phyloP scores from a whole-genome alignment of 1,284 basidiomycete species.

The Gyrodon tennesseensis region DNA sequence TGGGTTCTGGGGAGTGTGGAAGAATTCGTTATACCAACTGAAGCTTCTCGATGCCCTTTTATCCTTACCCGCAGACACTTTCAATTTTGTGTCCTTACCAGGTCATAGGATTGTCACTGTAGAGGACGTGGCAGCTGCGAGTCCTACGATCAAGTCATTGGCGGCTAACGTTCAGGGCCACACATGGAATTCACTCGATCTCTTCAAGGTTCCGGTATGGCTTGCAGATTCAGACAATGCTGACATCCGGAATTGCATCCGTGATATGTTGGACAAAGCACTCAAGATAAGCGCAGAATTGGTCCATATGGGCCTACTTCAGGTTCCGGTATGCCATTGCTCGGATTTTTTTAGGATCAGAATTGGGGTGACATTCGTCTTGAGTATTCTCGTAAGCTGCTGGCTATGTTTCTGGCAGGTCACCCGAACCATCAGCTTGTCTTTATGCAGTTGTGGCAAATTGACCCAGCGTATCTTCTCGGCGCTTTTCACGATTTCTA shows the following conservation, averaged over 20 bases:
- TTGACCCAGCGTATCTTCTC: conserved; percentile 81
- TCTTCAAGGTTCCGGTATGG: conserved; percentile 86
- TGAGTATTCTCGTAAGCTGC: conserved; percentile 83
- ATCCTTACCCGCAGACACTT: conserved; percentile 83
- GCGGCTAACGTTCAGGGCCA: conserved; percentile 85
- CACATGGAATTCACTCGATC: conserved; percentile 92
- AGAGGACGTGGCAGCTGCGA: conserved; percentile 79
- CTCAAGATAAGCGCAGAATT: conserved; percentile 93
- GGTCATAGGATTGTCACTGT: conserved; percentile 79
- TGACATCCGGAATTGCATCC: conserved; percentile 72
- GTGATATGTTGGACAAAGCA: conserved; percentile 91
- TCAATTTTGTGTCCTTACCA: conserved; percentile 86
- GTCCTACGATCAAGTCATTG: conserved; percentile 83
- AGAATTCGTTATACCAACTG: conserved; percentile 82
- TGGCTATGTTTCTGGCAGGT: conserved; percentile 89
- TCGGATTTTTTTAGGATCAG: conserved; percentile 54
- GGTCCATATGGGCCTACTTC: conserved; percentile 90
- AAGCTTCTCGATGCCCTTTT: conserved; percentile 86
- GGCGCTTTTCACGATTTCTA: conserved; percentile 91
- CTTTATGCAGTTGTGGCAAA: conserved; percentile 95
- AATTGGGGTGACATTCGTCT: conserved; percentile 86
- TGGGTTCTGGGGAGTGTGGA: conserved; percentile 83
- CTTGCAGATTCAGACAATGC: conserved; percentile 68
- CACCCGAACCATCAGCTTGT: conserved; percentile 95
- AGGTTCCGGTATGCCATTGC: conserved; percentile 67